Percentiles rank a stretch among this genome's conserved stretches.
Conservation (phyloP, 345 rosid species). For the Draba incana region DNA sequence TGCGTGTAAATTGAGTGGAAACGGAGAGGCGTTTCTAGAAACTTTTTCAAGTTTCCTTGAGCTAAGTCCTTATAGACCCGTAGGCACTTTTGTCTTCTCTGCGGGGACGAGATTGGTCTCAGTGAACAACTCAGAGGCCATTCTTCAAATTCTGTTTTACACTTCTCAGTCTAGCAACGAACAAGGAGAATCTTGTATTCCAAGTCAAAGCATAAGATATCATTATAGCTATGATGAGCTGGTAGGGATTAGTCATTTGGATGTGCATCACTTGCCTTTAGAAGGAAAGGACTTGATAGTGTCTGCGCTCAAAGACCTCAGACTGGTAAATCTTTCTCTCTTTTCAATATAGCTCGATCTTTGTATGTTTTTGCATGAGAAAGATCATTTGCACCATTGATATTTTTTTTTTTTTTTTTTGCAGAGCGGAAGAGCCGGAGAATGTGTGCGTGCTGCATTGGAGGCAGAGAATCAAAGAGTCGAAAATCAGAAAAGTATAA, state of each 20-base stretch:
- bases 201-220: conserved; percentile 49
- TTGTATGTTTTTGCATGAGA: no score
- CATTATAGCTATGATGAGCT: conserved; percentile 52
- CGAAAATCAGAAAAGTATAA: conserved; percentile 39
- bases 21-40: conserved; percentile 61
- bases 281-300: conserved; percentile 24
- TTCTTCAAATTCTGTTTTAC: conserved; percentile 73
- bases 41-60: conserved; percentile 59
- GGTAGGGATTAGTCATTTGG: conserved; percentile 43
- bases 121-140: conserved; percentile 67
- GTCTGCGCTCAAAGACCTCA: conserved; percentile 56
- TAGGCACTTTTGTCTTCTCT: conserved; percentile 71
- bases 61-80: conserved; percentile 81
- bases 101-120: conserved; percentile 52
- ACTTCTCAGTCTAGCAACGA: conserved; percentile 53
- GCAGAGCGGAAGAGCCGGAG: conserved; percentile 62
- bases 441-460: conserved; percentile 62
- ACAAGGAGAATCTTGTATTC: conserved; percentile 39
- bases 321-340: conserved; percentile 58
- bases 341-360: background rate
- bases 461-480: conserved; percentile 58
- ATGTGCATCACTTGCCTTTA: conserved; percentile 44
- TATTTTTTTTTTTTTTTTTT: conserved; percentile 4
- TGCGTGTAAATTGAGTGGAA: conserved; percentile 69
- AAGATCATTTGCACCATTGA: background rate